Conservation (phyloP, 192 early-diverging fungal genomes). For the Paraglomus brasilianum region DNA sequence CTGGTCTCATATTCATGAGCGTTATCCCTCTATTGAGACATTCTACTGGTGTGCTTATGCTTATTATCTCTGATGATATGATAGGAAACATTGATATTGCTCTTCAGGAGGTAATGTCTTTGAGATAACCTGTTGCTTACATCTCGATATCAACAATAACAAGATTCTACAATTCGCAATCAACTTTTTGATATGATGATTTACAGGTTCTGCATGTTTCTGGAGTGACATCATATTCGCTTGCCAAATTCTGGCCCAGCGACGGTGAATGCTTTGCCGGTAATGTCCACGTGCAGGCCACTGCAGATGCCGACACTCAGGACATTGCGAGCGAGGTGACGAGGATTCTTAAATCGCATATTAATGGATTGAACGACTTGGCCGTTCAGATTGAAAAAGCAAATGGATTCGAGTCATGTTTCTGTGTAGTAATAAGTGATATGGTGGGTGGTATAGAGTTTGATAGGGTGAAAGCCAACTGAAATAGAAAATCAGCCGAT, state of each 20-base stretch:
- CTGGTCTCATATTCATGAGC: slow-evolving; percentile 78
- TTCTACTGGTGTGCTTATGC: slow-evolving; percentile 59
- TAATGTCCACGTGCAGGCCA: slow-evolving; percentile 50
- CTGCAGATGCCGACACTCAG: slow-evolving; percentile 29
- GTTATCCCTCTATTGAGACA: slow-evolving; percentile 82
- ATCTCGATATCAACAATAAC: not conserved
- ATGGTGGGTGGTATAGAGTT: not conserved
- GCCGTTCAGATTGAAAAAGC: slow-evolving; percentile 53
- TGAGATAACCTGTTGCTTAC: not conserved
- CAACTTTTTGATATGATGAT: not conserved
- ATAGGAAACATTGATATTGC: slow-evolving; percentile 46
- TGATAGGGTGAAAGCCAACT: too few relatives aligned
- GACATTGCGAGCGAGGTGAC: slow-evolving; percentile 30
- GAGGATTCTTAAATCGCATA: slow-evolving; percentile 43
- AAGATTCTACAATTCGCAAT: not conserved
- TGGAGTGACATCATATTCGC: slow-evolving; percentile 42
- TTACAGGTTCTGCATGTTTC: slow-evolving; percentile 22
- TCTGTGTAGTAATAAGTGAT: slow-evolving; percentile 22
- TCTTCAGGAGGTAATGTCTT: slow-evolving; percentile 49
- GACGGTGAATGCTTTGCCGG: slow-evolving; percentile 52
- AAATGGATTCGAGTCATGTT: slow-evolving; percentile 38
- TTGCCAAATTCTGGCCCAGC: slow-evolving; percentile 60
- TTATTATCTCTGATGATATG: slow-evolving; percentile 42
- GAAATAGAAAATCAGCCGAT: too few relatives aligned
- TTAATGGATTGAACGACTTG: slow-evolving; percentile 51